Evolutionary conservation across 805 yeast genomes (phyloP).

Genomic region (Spathaspora girioi): DNA sequence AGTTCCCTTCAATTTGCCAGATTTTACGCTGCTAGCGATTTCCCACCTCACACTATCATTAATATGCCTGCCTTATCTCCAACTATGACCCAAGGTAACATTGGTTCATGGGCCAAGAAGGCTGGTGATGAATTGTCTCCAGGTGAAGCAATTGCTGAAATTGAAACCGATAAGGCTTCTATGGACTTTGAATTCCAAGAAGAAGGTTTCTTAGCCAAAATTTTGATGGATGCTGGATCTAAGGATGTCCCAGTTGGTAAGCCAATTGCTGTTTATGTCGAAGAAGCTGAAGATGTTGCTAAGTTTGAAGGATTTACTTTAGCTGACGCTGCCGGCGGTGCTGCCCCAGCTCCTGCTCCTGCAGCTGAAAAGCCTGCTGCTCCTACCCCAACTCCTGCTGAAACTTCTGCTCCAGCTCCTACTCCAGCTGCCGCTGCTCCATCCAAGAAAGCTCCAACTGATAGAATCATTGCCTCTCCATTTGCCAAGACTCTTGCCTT

Average conservation of each 20-base stretch:
- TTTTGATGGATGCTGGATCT: slow-evolving; percentile 76
- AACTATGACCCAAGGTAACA: slow-evolving; percentile 95
- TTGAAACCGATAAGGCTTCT: slow-evolving; percentile 96
- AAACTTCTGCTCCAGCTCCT: slow-evolving; percentile 24
- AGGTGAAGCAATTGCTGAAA: slow-evolving; percentile 94
- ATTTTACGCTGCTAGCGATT: slow-evolving; percentile 44
- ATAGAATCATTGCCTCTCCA: slow-evolving; percentile 90
- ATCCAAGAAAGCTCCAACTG: slow-evolving; percentile 41
- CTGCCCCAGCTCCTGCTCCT: slow-evolving; percentile 34
- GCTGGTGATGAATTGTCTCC: slow-evolving; percentile 86
- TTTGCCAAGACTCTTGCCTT: slow-evolving; percentile 89
- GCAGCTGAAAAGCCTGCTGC: slow-evolving; percentile 36
- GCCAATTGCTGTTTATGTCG: slow-evolving; percentile 96
- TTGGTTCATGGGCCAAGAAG: slow-evolving; percentile 84
- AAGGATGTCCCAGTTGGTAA: slow-evolving; percentile 90
- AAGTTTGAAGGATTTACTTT: slow-evolving; percentile 86
- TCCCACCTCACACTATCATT: slow-evolving; percentile 83
- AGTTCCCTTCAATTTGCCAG: slow-evolving; percentile 31
- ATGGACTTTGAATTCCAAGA: slow-evolving; percentile 99
- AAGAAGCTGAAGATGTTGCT: slow-evolving; percentile 74
- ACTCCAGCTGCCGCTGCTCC: slow-evolving; percentile 30
- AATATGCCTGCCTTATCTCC: slow-evolving; percentile 99
- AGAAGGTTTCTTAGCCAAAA: slow-evolving; percentile 89
- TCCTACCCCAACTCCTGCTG: slow-evolving; percentile 29
- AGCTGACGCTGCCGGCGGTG: slow-evolving; percentile 67